Conservation (phyloP, 208 protist species). For the Trypanosoma congolense region DNA sequence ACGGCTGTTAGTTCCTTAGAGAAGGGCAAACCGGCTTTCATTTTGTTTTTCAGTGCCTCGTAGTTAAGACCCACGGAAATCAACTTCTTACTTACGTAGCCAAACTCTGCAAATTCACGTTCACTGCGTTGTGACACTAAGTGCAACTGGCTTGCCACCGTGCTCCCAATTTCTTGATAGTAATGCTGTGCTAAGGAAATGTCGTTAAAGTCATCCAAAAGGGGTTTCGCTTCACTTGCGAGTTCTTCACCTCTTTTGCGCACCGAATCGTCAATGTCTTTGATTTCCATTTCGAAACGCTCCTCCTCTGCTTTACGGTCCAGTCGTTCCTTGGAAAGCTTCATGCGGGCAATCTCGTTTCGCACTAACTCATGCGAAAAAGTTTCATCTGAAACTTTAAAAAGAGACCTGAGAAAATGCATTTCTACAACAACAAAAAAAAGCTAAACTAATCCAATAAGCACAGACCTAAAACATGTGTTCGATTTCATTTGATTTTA, state of each 20-base stretch:
- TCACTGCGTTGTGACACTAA: slow-evolving; percentile 50
- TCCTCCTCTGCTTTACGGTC: slow-evolving; percentile 41
- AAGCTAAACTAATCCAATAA: too few species aligned
- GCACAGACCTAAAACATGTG: too few species aligned
- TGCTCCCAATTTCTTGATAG: slow-evolving; percentile 64
- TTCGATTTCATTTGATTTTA: too few species aligned
- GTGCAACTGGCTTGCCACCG: slow-evolving; percentile 35
- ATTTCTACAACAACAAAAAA: too few species aligned
- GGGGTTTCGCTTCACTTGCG: slow-evolving; percentile 37
- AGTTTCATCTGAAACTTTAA: slow-evolving; percentile 45
- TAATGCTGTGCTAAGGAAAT: slow-evolving; percentile 74
- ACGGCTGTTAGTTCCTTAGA: slow-evolving; percentile 41
- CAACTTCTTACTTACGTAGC: slow-evolving; percentile 84
- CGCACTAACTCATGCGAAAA: slow-evolving; percentile 57
- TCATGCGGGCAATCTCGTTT: slow-evolving; percentile 61
- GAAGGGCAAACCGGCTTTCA: slow-evolving; percentile 51
- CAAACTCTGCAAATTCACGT: slow-evolving; percentile 66
- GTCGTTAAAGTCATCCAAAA: slow-evolving; percentile 76
- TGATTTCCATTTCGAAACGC: slow-evolving; percentile 15
- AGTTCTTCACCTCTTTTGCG: slow-evolving; percentile 44
- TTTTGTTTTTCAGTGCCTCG: slow-evolving; percentile 45
- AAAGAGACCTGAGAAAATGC: slow-evolving; percentile 23
- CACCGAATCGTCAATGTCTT: slow-evolving; percentile 39
- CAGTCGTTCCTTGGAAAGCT: slow-evolving; percentile 32
- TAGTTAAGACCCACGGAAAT: slow-evolving; percentile 76